Evolutionary conservation across 352 stramenopile genomes (phyloP), one percentile per base, ranked within the genome.

Genomic region (Globisporangium nunn): DNA sequence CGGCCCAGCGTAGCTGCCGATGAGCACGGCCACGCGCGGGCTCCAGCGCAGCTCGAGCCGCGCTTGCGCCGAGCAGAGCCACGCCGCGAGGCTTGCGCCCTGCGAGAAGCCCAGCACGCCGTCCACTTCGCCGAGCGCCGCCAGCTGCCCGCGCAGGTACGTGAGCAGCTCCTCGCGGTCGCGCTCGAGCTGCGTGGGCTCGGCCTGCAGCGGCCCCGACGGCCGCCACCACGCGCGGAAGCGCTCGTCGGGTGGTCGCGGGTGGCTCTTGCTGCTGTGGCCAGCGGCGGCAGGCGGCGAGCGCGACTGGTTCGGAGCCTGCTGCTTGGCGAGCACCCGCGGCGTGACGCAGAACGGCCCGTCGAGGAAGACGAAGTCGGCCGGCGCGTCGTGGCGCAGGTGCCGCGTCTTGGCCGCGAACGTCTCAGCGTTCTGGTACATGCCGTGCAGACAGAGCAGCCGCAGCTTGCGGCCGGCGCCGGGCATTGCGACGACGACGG

Each of bases 31-130:
- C 23, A 88, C 54, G 44, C 78, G 81, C 18, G 83, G 83, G 50
- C 70, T 75, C 83, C 83, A 93, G 28, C 71, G 67, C 12, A 93
- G 59, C 54, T 91, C 79, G 10, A 64, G 50, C 29, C 66, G 71
- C 8, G 79, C 79, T 67, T 89, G 71, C 14, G 75, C 55, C 11
- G 84, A 83, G 62, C 84, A 92, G 66, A 94, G 80, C 82, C 81
- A 92, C 48, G 84, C 73, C 29, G 81, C 84, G 15, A 94, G 65
- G 54, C 70, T 88, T 17, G 84, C 84, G 40, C 84, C 84, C 61
- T 94, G 84, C 3, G 81, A 92, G 59, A 94, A 94, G 4, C 84
- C 84, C n/a, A 94, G 56, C 4, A 94, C 80, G 37, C 74, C 82
- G 52, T 94, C 84, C 17, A 92, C 65, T 1, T 83, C 65, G 49